These are phyloP conservation scores for Heterotrichella gracilis DNA, from an alignment of 352 stramenopile species.

Conservation along the genomic window DNA sequence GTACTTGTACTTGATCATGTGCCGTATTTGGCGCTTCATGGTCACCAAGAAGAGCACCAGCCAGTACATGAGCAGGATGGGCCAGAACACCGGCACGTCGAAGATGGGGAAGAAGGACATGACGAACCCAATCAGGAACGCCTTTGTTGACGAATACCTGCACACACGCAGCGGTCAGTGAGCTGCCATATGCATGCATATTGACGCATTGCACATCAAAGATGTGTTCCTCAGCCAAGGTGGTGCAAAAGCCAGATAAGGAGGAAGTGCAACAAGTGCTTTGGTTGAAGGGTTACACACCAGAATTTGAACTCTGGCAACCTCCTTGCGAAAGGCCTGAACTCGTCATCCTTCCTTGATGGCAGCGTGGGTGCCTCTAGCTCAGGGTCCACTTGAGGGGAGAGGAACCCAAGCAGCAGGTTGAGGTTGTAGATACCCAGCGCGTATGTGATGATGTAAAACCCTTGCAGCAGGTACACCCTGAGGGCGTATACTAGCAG, in stretches of 20 bases:
- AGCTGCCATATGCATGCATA: too few relatives aligned
- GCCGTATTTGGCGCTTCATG: slow-evolving; percentile 96
- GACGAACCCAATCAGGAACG: slow-evolving; percentile 47
- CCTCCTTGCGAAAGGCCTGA: slow-evolving; percentile 50
- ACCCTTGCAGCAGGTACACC: slow-evolving; percentile 55
- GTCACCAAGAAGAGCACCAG: slow-evolving; percentile 86
- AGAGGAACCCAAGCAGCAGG: slow-evolving; percentile 93
- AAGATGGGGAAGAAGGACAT: slow-evolving; percentile 94
- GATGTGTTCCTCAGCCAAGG: too few relatives aligned
- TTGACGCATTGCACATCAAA: too few relatives aligned
- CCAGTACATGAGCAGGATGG: slow-evolving; percentile 93
- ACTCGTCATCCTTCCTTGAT: too few relatives aligned
- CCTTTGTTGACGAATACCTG: too few relatives aligned
- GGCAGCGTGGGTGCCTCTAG: too few relatives aligned
- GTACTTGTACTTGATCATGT: slow-evolving; percentile 99
- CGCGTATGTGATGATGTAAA: slow-evolving; percentile 92
- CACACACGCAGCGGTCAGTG: too few relatives aligned
- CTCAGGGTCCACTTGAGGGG: slow-evolving; percentile 74
- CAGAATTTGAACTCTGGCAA: slow-evolving; percentile 98
- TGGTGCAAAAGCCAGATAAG: too few relatives aligned
- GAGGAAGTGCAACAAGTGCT: too few relatives aligned
- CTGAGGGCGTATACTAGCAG: slow-evolving; percentile 57
- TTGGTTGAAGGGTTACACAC: too few relatives aligned
- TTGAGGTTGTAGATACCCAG: slow-evolving; percentile 93
- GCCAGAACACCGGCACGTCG: slow-evolving; percentile 91